Evolutionary conservation across 345 rosid species (phyloP).

Genomic region (Luvunga scandens): DNA sequence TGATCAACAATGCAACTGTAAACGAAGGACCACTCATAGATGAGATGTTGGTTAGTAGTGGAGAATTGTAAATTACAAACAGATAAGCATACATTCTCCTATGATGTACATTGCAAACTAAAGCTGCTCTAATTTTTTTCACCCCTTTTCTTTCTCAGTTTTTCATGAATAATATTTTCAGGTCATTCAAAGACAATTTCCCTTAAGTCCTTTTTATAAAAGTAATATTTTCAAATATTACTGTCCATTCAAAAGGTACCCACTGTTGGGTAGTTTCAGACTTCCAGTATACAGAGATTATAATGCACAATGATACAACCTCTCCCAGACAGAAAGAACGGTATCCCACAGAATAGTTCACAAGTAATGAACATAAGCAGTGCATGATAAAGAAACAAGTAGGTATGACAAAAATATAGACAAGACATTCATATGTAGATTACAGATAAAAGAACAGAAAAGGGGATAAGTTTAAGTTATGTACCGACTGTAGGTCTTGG

Average conservation of each 20-base stretch:
- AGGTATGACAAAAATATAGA: not conserved
- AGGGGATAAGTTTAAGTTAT: constrained; percentile 7
- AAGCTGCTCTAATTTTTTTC: no score
- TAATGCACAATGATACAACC: not conserved
- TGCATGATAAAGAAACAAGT: not conserved
- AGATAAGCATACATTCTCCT: not conserved
- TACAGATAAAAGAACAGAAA: not conserved
- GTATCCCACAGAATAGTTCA: not conserved
- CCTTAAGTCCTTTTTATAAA: not conserved
- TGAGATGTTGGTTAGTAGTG: not conserved
- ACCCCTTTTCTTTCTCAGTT: not conserved
- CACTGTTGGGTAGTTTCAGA: not conserved
- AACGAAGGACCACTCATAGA: no score
- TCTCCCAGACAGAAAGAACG: not conserved
- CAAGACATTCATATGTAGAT: not conserved
- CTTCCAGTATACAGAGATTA: not conserved
- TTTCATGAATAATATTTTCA: not conserved
- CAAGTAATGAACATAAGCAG: not conserved
- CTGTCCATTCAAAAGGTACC: not conserved
- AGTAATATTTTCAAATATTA: not conserved
- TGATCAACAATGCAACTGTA: not conserved
- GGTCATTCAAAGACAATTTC: not conserved
- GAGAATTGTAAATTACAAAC: not conserved
- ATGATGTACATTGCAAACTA: not conserved
- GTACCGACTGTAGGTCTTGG: constrained; percentile 86